phyloP scores from a whole-genome alignment of 2,329 filamentous ascomycete genomes.

The Escovopsis sp. region DNA sequence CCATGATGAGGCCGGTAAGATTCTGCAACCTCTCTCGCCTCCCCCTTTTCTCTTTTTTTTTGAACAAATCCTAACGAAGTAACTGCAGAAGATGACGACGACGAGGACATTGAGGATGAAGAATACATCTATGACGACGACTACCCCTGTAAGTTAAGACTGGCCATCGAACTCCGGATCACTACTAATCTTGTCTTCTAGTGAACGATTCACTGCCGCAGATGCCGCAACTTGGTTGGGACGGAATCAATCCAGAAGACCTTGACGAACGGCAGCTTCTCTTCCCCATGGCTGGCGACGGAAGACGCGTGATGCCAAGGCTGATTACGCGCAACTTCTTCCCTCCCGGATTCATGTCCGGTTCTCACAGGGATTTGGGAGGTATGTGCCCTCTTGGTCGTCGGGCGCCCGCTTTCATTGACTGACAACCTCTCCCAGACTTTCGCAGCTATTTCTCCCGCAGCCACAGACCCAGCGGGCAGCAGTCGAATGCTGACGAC shows the following conservation, averaged over 20 bases:
- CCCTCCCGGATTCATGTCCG: constrained; percentile 39
- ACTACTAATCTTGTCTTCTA: background rate
- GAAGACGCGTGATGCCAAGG: constrained; percentile 19
- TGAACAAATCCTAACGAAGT: background rate
- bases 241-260: constrained; percentile 39
- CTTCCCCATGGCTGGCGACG: constrained; percentile 36
- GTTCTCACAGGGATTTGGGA: constrained; percentile 36
- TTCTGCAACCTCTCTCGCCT: background rate
- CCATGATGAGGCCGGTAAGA: constrained; percentile 44
- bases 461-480: constrained; percentile 37
- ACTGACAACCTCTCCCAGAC: constrained; percentile 17
- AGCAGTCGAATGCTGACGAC: constrained; percentile 53
- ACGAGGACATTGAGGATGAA: constrained; percentile 57
- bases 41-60: constrained; percentile 1
- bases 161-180: background rate
- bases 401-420: constrained; percentile 1
- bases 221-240: constrained; percentile 41
- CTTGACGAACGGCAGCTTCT: constrained; percentile 33
- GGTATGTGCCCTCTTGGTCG: constrained; percentile 22
- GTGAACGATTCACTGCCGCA: constrained; percentile 15
- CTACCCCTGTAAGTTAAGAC: constrained; percentile 35
- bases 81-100: constrained; percentile 35
- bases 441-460: constrained; percentile 36
- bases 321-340: constrained; percentile 41
- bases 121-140: constrained; percentile 48